phyloP scores from a whole-genome alignment of 2,329 filamentous ascomycete species.

The Colletotrichum somersetense region DNA sequence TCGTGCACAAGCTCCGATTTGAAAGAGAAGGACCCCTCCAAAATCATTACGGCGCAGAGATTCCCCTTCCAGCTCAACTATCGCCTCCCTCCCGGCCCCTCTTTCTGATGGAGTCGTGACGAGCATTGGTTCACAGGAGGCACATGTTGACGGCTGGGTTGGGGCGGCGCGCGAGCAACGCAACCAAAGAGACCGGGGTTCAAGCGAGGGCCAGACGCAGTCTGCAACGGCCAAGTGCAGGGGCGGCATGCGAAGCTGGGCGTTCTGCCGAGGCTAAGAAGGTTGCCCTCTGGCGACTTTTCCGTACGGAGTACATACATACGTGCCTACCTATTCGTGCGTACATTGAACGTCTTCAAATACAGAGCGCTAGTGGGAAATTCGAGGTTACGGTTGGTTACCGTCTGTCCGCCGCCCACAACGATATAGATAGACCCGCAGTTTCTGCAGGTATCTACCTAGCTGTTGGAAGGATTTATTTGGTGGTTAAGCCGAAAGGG shows the following conservation, averaged over 20 bases:
- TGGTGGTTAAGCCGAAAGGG: background rate
- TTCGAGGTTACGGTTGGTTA: background rate
- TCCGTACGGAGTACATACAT: background rate
- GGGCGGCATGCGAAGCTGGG: slow-evolving; percentile 30
- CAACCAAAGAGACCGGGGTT: background rate
- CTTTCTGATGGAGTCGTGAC: slow-evolving; percentile 19
- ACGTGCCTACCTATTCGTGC: background rate
- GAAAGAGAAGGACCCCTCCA: slow-evolving; percentile 18
- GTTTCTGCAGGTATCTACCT: background rate
- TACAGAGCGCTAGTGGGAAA: background rate
- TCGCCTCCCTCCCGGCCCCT: slow-evolving; percentile 26
- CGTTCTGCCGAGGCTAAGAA: slow-evolving; percentile 31
- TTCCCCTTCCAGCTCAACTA: slow-evolving; percentile 12
- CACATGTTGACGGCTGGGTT: background rate
- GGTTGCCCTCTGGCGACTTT: background rate
- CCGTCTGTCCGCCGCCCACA: background rate
- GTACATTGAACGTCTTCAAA: too few relatives aligned
- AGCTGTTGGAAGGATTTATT: background rate
- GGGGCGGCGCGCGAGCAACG: background rate
- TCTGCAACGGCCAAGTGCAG: slow-evolving; percentile 26
- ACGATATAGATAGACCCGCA: background rate
- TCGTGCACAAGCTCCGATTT: slow-evolving; percentile 16
- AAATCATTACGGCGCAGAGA: slow-evolving; percentile 27
- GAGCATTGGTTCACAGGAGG: slow-evolving; percentile 20
- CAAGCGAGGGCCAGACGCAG: background rate